Evolutionary conservation across 495 filamentous ascomycete species (phyloP).

Genomic region (Symbiotaphrina buchneri): DNA sequence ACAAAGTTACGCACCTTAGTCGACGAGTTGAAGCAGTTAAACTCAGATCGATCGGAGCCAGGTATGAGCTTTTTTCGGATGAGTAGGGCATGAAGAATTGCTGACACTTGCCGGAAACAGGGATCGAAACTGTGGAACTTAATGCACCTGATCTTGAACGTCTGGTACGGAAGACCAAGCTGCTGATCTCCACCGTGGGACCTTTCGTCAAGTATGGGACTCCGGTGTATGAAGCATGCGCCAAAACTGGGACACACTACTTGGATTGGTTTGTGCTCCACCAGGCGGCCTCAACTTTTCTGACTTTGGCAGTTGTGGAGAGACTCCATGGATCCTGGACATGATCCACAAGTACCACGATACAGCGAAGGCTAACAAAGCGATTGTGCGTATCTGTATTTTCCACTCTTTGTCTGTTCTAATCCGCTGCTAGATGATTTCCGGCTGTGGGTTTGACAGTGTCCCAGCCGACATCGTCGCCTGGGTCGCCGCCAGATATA

Average conservation of each 20-base stretch:
- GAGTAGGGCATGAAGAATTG: not conserved
- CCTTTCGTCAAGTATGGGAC: constrained; percentile 65
- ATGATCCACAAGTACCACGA: constrained; percentile 70
- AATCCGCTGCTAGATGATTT: constrained; percentile 45
- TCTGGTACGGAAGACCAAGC: constrained; percentile 49
- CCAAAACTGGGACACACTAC: constrained; percentile 72
- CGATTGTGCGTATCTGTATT: constrained; percentile 38
- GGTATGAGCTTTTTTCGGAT: constrained; percentile 26
- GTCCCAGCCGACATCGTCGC: constrained; percentile 63
- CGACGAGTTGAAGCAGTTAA: constrained; percentile 38
- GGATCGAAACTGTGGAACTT: constrained; percentile 41
- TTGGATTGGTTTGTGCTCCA: constrained; percentile 32
- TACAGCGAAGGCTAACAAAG: constrained; percentile 49
- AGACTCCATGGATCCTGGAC: constrained; percentile 54
- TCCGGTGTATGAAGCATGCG: constrained; percentile 71
- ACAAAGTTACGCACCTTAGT: constrained; percentile 46
- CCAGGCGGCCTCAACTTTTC: constrained; percentile 5
- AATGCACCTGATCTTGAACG: constrained; percentile 33
- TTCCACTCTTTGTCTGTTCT: too few relatives aligned
- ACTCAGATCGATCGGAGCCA: constrained; percentile 47
- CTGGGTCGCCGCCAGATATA: constrained; percentile 39
- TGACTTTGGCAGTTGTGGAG: constrained; percentile 37
- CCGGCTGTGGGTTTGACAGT: constrained; percentile 68
- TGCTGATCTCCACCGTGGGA: constrained; percentile 70
- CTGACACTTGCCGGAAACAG: too few relatives aligned